Evolutionary conservation across 768 basidiomycete species (phyloP).

Genomic region (Dioszegia crocea): DNA sequence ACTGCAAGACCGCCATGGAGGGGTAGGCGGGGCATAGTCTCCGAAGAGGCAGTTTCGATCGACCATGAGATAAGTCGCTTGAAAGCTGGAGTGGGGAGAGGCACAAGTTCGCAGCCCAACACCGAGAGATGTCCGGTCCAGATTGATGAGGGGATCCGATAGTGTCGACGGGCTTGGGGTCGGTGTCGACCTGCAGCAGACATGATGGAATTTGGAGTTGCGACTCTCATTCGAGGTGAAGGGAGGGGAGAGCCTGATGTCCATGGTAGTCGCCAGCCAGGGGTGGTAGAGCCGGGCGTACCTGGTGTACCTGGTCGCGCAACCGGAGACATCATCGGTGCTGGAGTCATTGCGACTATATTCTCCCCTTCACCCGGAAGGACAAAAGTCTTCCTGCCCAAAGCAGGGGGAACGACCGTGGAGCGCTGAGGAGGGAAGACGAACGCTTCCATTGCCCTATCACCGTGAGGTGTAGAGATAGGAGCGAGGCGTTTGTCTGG

Average conservation of each 20-base stretch:
- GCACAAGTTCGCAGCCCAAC: conserved; percentile 41
- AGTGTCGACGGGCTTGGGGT: conserved; percentile 20
- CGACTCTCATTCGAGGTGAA: conserved; percentile 25
- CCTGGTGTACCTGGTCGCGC: conserved; percentile 1
- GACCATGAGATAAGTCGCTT: conserved; percentile 51
- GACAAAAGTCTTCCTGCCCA: conserved; percentile 46
- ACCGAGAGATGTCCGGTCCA: conserved; percentile 46
- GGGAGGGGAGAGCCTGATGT: conserved; percentile 18
- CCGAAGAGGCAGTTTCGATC: conserved; percentile 56
- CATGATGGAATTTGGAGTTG: conserved; percentile 31
- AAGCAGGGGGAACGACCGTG: conserved; percentile 27
- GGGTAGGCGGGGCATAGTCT: conserved; percentile 52
- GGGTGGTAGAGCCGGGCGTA: neutral
- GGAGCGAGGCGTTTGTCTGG: conserved; percentile 47
- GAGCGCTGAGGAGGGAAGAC: conserved; percentile 65
- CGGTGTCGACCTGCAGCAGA: conserved; percentile 15
- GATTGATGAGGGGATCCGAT: conserved; percentile 41
- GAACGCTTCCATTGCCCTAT: conserved; percentile 60
- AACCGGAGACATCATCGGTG: conserved; percentile 43
- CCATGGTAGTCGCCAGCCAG: conserved; percentile 46
- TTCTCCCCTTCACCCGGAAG: conserved; percentile 41
- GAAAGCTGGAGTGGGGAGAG: conserved; percentile 53
- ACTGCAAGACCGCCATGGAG: conserved; percentile 43
- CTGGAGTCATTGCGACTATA: conserved; percentile 46
- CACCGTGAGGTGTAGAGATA: conserved; percentile 45